These are phyloP conservation scores for Stachybotrys echinatus DNA, from an alignment of 2,329 filamentous ascomycete species.

Conservation along the genomic window DNA sequence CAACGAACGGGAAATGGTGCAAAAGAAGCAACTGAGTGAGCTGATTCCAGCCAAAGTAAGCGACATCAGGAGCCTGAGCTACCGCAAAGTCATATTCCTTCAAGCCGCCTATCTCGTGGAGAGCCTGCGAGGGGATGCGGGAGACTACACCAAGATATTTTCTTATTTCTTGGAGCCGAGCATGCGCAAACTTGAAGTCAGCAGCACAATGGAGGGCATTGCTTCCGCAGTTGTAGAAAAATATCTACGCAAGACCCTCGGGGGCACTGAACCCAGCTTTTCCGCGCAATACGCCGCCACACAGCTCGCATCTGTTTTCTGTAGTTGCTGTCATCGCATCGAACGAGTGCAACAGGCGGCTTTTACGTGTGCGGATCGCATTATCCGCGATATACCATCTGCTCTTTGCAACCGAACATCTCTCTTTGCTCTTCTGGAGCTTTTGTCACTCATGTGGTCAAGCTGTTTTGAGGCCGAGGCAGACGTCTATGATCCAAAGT, in stretches of 20 bases:
- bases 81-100: conserved; percentile 87
- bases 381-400: conserved; percentile 80
- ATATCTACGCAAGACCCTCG: conserved; percentile 72
- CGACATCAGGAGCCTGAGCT: conserved; percentile 78
- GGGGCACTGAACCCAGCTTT: conserved; percentile 68
- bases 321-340: conserved; percentile 89
- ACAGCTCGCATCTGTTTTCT: conserved; percentile 81
- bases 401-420: conserved; percentile 85
- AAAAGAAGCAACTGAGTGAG: conserved; percentile 72
- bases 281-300: conserved; percentile 88
- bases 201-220: conserved; percentile 60
- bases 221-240: conserved; percentile 66
- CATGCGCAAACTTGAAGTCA: conserved; percentile 60
- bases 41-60: conserved; percentile 71
- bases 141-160: conserved; percentile 84
- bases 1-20: conserved; percentile 68
- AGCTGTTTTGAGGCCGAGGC: conserved; percentile 93
- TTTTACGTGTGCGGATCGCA: conserved; percentile 74
- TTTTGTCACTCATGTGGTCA: conserved; percentile 90
- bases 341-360: conserved; percentile 87
- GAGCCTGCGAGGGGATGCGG: conserved; percentile 76
- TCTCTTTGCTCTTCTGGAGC: conserved; percentile 85
- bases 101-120: conserved; percentile 89
- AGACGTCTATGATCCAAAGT: conserved; percentile 84
- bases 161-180: conserved; percentile 95